Evolutionary conservation across 352 stramenopile genomes (phyloP).

Genomic region (Phytophthora melonis): DNA sequence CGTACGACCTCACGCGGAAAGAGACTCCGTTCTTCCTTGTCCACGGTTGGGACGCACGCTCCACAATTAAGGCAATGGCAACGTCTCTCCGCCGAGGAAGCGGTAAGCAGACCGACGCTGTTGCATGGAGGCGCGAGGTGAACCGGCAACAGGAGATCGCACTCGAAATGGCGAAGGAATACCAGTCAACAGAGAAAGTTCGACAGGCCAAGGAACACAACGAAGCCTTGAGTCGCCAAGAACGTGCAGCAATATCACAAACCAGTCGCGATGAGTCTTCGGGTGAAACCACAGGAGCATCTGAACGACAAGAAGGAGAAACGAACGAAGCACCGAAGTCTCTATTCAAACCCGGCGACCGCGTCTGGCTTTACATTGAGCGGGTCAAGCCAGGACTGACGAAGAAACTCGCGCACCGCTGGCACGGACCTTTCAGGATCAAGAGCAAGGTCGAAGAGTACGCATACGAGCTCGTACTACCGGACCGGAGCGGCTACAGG

Average conservation of each 20-base stretch:
- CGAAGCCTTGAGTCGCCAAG: background rate
- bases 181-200: slow-evolving; percentile 9
- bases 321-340: background rate
- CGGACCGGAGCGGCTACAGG: background rate
- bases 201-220: slow-evolving; percentile 9
- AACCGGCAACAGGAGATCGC: slow-evolving; percentile 1
- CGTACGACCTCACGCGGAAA: too few relatives aligned
- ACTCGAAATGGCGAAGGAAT: slow-evolving; percentile 5
- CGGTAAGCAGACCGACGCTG: background rate
- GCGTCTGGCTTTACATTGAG: slow-evolving; percentile 18
- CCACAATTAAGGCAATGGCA: background rate
- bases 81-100: background rate
- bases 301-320: background rate
- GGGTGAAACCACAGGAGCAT: background rate
- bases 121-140: background rate
- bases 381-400: slow-evolving; percentile 12
- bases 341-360: background rate
- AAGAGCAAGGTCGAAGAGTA: too few relatives aligned
- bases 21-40: too few relatives aligned
- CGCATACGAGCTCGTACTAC: background rate
- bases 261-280: background rate
- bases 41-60: background rate
- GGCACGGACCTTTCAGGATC: too few relatives aligned
- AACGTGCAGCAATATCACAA: background rate
- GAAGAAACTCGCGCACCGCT: background rate